Conservation (phyloP, 768 basidiomycete species). For the Boletus patriciae region DNA sequence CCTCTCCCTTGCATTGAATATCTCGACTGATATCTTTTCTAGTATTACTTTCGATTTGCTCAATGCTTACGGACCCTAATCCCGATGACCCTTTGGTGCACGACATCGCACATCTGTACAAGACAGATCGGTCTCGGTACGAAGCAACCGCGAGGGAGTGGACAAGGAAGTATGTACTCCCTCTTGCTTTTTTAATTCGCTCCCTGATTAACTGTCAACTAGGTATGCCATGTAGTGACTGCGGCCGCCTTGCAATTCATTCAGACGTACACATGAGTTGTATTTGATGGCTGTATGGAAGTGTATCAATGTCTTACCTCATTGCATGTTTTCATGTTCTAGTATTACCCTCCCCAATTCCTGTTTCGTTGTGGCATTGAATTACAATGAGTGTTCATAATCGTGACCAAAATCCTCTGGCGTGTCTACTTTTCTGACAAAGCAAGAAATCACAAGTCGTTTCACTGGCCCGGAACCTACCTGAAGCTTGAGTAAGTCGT, state of each 20-base stretch:
- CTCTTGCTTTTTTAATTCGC: background rate
- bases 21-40: background rate
- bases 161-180: constrained; percentile 88
- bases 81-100: constrained; percentile 99
- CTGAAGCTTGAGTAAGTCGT: too few species aligned
- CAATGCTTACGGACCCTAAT: constrained; percentile 99
- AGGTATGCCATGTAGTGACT: constrained; percentile 56
- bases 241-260: constrained; percentile 24
- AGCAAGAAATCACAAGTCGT: background rate
- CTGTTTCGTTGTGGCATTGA: constrained; percentile 20
- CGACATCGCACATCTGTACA: constrained; percentile 98
- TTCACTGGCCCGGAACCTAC: too few species aligned
- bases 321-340: constrained; percentile 34
- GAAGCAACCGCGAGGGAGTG: constrained; percentile 98
- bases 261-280: constrained; percentile 27
- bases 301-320: constrained; percentile 36
- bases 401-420: background rate
- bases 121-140: constrained; percentile 96
- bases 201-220: background rate
- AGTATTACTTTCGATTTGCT: constrained; percentile 98
- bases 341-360: constrained; percentile 31
- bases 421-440: background rate
- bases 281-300: constrained; percentile 31
- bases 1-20: constrained; percentile 2
- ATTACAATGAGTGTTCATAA: constrained; percentile 19